Evolutionary conservation across 352 stramenopile genomes (phyloP), one percentile per base, ranked within the genome.

Genomic region (Globisporangium echinulatum): DNA sequence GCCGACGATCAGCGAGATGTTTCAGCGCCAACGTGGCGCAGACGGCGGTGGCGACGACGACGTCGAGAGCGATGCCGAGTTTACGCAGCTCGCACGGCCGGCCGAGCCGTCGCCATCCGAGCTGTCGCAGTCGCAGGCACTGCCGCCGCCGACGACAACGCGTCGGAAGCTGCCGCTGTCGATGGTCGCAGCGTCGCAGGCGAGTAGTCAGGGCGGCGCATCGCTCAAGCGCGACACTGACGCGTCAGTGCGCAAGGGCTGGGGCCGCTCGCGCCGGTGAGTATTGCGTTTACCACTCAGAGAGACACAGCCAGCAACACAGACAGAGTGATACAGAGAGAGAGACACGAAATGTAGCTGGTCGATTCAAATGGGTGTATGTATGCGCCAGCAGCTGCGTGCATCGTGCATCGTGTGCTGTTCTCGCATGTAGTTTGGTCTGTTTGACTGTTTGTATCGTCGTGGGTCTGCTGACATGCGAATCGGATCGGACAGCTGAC

Each of bases 81-180:
- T 92, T 46, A 84, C 74, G 19, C 58, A 85, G 55, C 56, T 90
- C 37, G 69, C 71, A 7, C 49, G 60, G 11, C 58, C 51, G 10
- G 59, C 58, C 1, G 55, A 53, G 5, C 55, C 58, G 1, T 25
- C 75, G n/a, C 66, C 79, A 49, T 76, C 68, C 19, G 71, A 85
- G 49, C 59, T 64, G 50, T 68, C 60, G 3, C 65, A 68, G 65
- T 58, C 66, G 47, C 62, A 62, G 9, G 39, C 50, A 37, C 67
- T 70, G 3, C 67, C 77, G 62, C 56, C 57, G 11, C 44, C 13
- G 0, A 33, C 25, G 7, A 38, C 19, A 13, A 83, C 81, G 49
- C 74, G 82, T 5, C 77, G 82, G 52, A 92, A 87, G 56, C 58
- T 92, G 42, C 82, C 82, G 37, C 47, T 92, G 66, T 92, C 82